Base-by-base conservation (phyloP, 75 land plant species). In the Azolla pinnata region DNA sequence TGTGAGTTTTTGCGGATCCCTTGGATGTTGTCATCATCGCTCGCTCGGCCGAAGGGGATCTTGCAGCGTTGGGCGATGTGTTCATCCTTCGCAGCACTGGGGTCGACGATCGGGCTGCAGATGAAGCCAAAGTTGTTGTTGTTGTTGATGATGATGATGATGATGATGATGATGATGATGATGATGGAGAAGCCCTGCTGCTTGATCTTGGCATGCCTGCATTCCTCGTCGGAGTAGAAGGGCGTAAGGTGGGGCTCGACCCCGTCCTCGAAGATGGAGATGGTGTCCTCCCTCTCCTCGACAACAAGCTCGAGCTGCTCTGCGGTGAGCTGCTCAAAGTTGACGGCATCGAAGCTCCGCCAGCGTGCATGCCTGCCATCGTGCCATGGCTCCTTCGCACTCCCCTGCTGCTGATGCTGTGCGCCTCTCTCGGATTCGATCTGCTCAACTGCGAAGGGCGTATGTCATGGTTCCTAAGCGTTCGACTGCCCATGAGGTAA, bases 321-420 rank as follows among this genome's bases (percentile, higher is more conserved):
- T 7, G 14, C 7, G 42, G 42, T 8, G 42, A 38, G 14, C 42
- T 7, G 12, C 12, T 14, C 7, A 7, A 7, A 7, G 12, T 38
- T 38, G 42, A 38, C 7, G 42, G 42, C 2, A 23, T 18, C n/a
- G 49, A 23, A 18, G 49, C 49, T 4, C 49, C 2, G 2, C 49
- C 14, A 2, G 23, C 14, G 49, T 18, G 14, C 2, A 46, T 46
- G 49, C 4, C 4, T 46, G 49, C n/a, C 12, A 46, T n/a, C n/a
- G n/a, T n/a, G n/a, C n/a, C n/a, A n/a, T n/a, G n/a, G n/a, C n/a
- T n/a, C n/a, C n/a, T n/a, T n/a, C n/a, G n/a, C n/a, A n/a, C n/a
- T n/a, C n/a, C n/a, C n/a, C n/a, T n/a, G 49, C 49, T 46, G 49
- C 49, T 46, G 4, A 14, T 46, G 17, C 49, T 46, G 49, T 46